Percentiles rank a stretch among this genome's conserved stretches.
Conservation (phyloP, 495 filamentous ascomycete genomes). For the Friedmanniomyces endolithicus region DNA sequence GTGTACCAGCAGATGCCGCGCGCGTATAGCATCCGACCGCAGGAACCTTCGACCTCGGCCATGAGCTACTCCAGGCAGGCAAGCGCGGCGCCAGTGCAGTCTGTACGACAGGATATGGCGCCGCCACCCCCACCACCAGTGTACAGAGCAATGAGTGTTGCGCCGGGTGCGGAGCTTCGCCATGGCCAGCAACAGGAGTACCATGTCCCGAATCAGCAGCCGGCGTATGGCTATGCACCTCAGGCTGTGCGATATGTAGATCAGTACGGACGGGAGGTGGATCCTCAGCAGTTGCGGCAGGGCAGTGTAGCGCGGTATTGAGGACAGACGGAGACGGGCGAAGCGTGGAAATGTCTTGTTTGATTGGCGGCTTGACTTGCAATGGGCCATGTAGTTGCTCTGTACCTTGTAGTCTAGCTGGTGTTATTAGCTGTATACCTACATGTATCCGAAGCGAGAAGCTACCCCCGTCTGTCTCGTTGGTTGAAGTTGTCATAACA, state of each 20-base stretch:
- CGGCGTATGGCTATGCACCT: background rate
- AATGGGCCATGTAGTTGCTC: too few species aligned
- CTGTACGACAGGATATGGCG: slow-evolving; percentile 7
- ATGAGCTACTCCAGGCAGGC: slow-evolving; percentile 10
- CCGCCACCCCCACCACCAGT: slow-evolving; percentile 3
- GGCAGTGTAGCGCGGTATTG: slow-evolving; percentile 11
- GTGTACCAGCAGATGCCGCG: slow-evolving; percentile 5
- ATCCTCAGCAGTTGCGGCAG: slow-evolving; percentile 5
- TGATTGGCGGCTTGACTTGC: too few species aligned
- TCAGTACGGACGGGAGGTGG: slow-evolving; percentile 16
- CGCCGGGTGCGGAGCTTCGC: background rate
- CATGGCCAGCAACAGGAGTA: background rate
- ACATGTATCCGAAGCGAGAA: too few species aligned
- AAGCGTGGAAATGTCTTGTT: too few species aligned
- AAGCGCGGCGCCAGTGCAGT: slow-evolving; percentile 18
- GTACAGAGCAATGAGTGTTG: slow-evolving; percentile 13
- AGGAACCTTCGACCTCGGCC: slow-evolving; percentile 5
- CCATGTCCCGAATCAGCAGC: slow-evolving; percentile 5
- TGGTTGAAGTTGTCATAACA: too few species aligned
- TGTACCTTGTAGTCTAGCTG: background rate
- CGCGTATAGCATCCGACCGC: slow-evolving; percentile 14
- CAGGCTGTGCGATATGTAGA: slow-evolving; percentile 16
- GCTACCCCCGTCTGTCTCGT: too few species aligned
- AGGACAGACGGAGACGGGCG: background rate
- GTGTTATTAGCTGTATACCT: too few species aligned